Percentiles rank a stretch among this genome's conserved stretches.
These are phyloP conservation scores for Solanum pennellii DNA, from an alignment of 257 asterid species.

Conservation along the genomic window DNA sequence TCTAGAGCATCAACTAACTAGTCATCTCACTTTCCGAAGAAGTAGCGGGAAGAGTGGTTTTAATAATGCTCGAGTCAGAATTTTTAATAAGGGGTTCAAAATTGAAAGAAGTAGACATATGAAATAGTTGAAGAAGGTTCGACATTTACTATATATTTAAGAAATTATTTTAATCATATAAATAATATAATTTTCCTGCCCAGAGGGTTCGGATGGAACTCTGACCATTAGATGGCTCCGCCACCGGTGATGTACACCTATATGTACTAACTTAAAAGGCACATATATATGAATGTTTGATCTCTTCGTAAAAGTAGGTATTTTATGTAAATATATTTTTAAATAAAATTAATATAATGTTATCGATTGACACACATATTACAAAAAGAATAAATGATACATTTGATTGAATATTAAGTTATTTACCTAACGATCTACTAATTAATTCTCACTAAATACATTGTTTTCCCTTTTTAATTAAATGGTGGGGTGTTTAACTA, in stretches of 20 bases:
- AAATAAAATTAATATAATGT: too few species aligned
- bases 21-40: not conserved
- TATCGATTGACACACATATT: not conserved
- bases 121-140: accelerated
- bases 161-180: too few species aligned
- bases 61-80: too few species aligned
- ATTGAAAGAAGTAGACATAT: accelerated
- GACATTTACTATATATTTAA: too few species aligned
- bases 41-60: not conserved
- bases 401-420: not conserved
- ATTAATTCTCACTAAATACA: too few species aligned
- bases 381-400: too few species aligned
- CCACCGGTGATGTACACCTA: not conserved
- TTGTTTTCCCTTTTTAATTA: not conserved
- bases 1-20: not conserved
- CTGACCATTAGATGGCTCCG: too few species aligned
- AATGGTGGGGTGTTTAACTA: not conserved
- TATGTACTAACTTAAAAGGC: too few species aligned
- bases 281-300: too few species aligned
- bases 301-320: not conserved
- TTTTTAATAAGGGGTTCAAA: accelerated
- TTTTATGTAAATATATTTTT: too few species aligned
- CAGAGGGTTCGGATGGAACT: too few species aligned
- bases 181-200: too few species aligned
- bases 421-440: not conserved